Conservation (phyloP, 1,284 basidiomycete genomes). For the Albatrellus sp. region DNA sequence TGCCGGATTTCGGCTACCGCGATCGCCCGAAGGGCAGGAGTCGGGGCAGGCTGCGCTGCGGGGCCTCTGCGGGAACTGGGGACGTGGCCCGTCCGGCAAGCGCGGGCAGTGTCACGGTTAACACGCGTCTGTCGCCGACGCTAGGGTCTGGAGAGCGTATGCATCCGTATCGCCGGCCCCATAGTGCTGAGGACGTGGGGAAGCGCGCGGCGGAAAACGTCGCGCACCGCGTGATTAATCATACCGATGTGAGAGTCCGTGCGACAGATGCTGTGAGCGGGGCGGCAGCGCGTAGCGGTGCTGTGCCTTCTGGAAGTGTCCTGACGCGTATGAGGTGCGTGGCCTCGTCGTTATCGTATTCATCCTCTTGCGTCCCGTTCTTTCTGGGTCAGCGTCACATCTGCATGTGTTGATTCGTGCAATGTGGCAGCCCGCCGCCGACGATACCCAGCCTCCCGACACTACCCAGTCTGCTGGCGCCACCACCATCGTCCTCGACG, state of each 20-base stretch:
- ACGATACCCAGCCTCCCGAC: constrained; percentile 3
- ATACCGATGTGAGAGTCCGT: constrained; percentile 17
- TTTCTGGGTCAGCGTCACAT: background rate
- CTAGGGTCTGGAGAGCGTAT: background rate
- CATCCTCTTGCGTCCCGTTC: background rate
- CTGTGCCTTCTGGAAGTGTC: background rate
- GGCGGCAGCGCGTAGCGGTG: background rate
- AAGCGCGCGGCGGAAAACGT: constrained; percentile 13
- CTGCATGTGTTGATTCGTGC: background rate
- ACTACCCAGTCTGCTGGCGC: constrained; percentile 4
- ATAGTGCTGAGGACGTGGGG: constrained; percentile 11
- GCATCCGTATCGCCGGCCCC: background rate
- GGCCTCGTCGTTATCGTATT: no score
- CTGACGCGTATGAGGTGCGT: constrained; percentile 12
- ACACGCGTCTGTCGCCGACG: no score
- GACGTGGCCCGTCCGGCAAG: no score
- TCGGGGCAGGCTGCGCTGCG: no score
- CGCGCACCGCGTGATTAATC: constrained; percentile 8
- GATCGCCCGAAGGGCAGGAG: background rate
- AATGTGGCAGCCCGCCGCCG: constrained; percentile 6
- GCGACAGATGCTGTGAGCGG: background rate
- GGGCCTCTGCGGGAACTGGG: no score
- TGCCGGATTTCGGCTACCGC: constrained; percentile 9
- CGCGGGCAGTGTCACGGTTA: no score
- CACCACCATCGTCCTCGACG: constrained; percentile 3